Evolutionary conservation across 305 asterid species (phyloP).

Genomic region (Solanum chacoense): DNA sequence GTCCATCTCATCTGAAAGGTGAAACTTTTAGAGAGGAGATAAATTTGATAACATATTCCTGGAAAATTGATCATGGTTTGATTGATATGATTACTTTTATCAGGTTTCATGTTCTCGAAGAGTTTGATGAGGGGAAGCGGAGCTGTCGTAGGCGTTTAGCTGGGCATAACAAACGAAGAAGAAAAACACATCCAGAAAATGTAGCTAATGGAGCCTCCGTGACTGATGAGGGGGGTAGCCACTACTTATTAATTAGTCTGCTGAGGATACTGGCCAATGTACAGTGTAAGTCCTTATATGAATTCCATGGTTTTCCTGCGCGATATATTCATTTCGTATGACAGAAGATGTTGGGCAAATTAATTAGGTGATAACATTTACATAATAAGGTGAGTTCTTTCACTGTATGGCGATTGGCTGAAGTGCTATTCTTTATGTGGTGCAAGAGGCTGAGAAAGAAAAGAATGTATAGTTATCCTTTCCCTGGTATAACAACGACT

Average conservation of each 20-base stretch:
- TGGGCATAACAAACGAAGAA: conserved; percentile 78
- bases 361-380: not conserved
- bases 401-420: not conserved
- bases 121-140: conserved; percentile 94
- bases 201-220: conserved; percentile 27
- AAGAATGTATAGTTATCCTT: not conserved
- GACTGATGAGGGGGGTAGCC: conserved; percentile 55
- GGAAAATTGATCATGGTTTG: not conserved
- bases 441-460: not conserved
- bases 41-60: not conserved
- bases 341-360: not conserved
- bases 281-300: conserved; percentile 48
- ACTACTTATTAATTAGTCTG: conserved; percentile 64
- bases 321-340: not conserved
- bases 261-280: conserved; percentile 80
- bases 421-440: not conserved
- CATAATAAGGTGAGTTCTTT: not conserved
- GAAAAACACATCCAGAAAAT: conserved; percentile 88
- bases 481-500: not conserved
- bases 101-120: conserved; percentile 91
- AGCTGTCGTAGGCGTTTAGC: conserved; percentile 99
- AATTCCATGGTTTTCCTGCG: not conserved
- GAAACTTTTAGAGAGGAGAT: not conserved
- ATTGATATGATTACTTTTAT: conserved; percentile 7
- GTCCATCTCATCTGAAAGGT: not conserved